Evolutionary conservation across 1,284 basidiomycete species (phyloP), one percentile per base, ranked within the genome.

Genomic region (Clitocybe nebularis): DNA sequence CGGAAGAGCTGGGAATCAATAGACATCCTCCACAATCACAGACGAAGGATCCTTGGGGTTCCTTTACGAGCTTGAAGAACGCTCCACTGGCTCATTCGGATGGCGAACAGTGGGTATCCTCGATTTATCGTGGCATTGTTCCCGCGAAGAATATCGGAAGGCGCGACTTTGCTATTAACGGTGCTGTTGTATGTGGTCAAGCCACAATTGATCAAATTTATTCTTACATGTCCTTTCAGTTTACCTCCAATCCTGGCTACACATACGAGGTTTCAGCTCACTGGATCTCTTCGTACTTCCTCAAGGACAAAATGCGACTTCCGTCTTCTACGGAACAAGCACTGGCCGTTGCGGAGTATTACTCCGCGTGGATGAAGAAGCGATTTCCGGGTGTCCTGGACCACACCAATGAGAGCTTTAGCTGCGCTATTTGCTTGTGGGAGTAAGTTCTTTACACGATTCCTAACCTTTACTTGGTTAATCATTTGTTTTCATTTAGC

Each of bases 201-300:
- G 13, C n/a, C n/a, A 30, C 4, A n/a, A 17, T 16, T 35, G 10
- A 9, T 20, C 13, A 9, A 8, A 34, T 16, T 14, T 6, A 19
- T 14, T 32, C 10, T 8, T 16, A n/a, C n/a, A 17, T 30, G n/a
- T n/a, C n/a, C n/a, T n/a, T n/a, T n/a, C 25, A 53, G 51, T 51
- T 50, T 33, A 52, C 48, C 2, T 29, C 73, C 0, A 78, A 80
- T 52, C 68, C 67, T 28, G 73, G 77, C 7, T 81, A 81, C 48
- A 61, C 67, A 0, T 71, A 57, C 40, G 79, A 82, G 56, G 69
- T 75, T 5, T 59, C 56, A 1, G 67, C 80, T 0, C 79, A 83
- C 52, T 82, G 77, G 77, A 77, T 81, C 32, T 78, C 79, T 0
- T 72, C 78, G 0, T 81, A 81, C 55, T 81, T 82, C 54, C 68